These are phyloP conservation scores for Raffaelea deltoideospora DNA, from an alignment of 2,329 filamentous ascomycete genomes.

Conservation along the genomic window DNA sequence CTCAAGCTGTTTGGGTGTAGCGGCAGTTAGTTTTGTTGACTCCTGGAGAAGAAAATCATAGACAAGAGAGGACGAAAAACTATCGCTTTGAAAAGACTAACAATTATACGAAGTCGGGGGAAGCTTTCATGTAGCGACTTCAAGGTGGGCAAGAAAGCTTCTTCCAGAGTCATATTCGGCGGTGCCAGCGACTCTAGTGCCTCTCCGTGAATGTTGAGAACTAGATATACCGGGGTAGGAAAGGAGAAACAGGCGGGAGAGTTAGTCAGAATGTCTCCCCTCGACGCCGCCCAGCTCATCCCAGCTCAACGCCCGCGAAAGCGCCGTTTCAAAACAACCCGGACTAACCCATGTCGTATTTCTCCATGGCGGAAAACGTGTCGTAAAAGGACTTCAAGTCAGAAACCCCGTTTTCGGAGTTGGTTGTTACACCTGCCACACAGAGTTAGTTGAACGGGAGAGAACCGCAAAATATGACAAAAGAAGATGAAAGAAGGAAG, in stretches of 20 bases:
- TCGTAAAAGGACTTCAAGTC: constrained; percentile 57
- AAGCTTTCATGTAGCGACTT: constrained; percentile 58
- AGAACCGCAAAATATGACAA: neutral
- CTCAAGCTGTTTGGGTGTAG: constrained; percentile 23
- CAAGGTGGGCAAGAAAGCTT: constrained; percentile 68
- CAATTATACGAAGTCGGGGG: constrained; percentile 51
- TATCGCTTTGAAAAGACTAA: neutral
- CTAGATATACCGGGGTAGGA: constrained; percentile 1
- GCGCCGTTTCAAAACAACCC: too few species aligned
- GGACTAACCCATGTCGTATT: constrained; percentile 42
- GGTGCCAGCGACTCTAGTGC: constrained; percentile 26
- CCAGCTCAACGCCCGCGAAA: too few species aligned
- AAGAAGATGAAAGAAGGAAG: neutral
- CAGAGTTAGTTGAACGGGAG: constrained; percentile 1
- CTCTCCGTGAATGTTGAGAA: constrained; percentile 76
- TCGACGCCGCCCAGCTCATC: too few species aligned
- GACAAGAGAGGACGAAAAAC: neutral
- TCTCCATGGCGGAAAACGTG: constrained; percentile 82
- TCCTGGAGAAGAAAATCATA: too few species aligned
- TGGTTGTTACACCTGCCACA: constrained; percentile 42
- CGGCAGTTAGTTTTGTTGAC: too few species aligned
- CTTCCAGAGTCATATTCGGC: constrained; percentile 31
- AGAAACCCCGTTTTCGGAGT: constrained; percentile 53
- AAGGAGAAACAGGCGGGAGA: neutral
- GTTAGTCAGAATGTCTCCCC: too few species aligned